Evolutionary conservation across 371 early-diverging fungal genomes (phyloP).

Genomic region (Thermomucor indicae-seudaticae): DNA sequence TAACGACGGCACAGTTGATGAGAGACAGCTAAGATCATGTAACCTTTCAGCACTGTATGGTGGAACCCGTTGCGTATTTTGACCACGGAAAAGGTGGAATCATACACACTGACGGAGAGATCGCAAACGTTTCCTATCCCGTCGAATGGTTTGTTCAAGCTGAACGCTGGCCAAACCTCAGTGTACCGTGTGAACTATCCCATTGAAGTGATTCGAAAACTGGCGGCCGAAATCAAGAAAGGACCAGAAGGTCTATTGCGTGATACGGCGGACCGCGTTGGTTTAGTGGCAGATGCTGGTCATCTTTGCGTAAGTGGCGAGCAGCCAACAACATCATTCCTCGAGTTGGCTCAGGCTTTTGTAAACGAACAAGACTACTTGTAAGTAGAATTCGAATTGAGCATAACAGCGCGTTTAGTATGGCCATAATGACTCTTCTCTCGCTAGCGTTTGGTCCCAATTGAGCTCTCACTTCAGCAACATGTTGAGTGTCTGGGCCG

Average conservation of each 20-base stretch:
- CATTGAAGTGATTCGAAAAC: constrained; percentile 41
- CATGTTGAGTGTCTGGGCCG: constrained; percentile 48
- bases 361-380: constrained; percentile 46
- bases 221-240: constrained; percentile 55
- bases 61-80: constrained; percentile 60
- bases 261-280: constrained; percentile 62
- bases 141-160: constrained; percentile 43
- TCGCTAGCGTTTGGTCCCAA: constrained; percentile 42
- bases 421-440: background rate
- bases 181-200: constrained; percentile 76
- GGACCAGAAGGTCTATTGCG: constrained; percentile 43
- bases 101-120: constrained; percentile 42
- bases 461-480: constrained; percentile 48
- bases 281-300: constrained; percentile 65
- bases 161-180: constrained; percentile 52
- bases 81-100: constrained; percentile 23
- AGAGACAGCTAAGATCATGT: too few species aligned
- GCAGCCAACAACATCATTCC: constrained; percentile 48
- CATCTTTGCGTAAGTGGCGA: constrained; percentile 57
- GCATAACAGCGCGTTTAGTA: background rate
- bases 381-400: constrained; percentile 19
- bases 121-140: constrained; percentile 39
- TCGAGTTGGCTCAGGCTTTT: constrained; percentile 50
- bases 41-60: constrained; percentile 35
- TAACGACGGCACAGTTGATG: too few species aligned